phyloP scores from a whole-genome alignment of 257 asterid species.

The Solanum pimpinellifolium region DNA sequence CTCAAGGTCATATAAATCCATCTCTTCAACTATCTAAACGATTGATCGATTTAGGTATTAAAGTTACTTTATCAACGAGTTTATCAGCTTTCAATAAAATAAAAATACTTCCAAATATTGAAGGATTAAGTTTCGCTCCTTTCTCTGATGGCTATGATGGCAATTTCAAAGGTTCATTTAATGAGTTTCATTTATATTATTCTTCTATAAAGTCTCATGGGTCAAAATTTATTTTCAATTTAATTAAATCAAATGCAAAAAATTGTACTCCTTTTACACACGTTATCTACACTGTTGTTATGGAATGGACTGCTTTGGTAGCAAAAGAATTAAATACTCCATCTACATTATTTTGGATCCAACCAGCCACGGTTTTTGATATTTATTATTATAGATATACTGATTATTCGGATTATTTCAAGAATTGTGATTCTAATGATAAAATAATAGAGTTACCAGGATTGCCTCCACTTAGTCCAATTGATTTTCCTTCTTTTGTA shows the following conservation, averaged over 20 bases:
- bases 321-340: background rate
- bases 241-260: background rate
- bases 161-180: background rate
- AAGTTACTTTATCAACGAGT: constrained; percentile 1
- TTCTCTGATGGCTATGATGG: constrained; percentile 3
- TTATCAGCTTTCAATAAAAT: background rate
- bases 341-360: constrained; percentile 1
- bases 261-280: background rate
- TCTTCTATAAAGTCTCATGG: background rate
- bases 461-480: background rate
- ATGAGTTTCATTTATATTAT: background rate
- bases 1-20: constrained; percentile 19
- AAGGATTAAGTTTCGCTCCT: background rate
- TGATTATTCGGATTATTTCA: background rate
- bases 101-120: background rate
- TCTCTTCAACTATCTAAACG: constrained; percentile 1
- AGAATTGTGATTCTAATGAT: background rate
- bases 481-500: constrained; percentile 3
- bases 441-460: background rate
- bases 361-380: background rate
- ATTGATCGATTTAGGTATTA: background rate
- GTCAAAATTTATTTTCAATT: background rate
- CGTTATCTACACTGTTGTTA: background rate
- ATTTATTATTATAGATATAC: constrained; percentile 1
- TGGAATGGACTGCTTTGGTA: background rate